Evolutionary conservation across 768 basidiomycete genomes (phyloP).

Genomic region (Exsudoporus frostii): DNA sequence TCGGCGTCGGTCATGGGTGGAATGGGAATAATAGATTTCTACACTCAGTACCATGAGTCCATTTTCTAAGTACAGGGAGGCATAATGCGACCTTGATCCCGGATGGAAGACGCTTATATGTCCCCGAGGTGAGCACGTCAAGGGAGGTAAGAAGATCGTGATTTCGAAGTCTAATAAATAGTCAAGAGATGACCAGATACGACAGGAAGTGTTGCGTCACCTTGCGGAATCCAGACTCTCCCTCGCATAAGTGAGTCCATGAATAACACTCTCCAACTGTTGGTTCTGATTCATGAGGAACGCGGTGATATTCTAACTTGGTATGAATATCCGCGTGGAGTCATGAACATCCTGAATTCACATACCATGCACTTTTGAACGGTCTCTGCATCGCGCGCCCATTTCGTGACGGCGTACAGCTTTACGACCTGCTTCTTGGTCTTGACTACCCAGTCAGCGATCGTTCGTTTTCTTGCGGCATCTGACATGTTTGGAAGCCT

Average conservation of each 20-base stretch:
- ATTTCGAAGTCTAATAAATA: conserved; percentile 68
- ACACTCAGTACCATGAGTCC: conserved; percentile 22
- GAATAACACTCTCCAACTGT: conserved; percentile 73
- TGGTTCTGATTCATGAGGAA: conserved; percentile 84
- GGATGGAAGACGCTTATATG: conserved; percentile 79
- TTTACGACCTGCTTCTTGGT: conserved; percentile 89
- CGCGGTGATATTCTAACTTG: conserved; percentile 72
- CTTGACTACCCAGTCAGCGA: conserved; percentile 89
- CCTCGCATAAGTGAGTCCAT: conserved; percentile 59
- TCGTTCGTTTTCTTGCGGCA: conserved; percentile 67
- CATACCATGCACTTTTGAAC: conserved; percentile 85
- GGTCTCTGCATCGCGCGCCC: conserved; percentile 80
- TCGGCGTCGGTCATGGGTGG: conserved; percentile 64
- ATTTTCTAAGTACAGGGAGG: conserved; percentile 12
- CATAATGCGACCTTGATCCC: conserved; percentile 61
- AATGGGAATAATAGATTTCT: conserved; percentile 72
- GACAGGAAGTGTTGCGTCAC: conserved; percentile 36
- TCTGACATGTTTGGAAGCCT: conserved; percentile 85
- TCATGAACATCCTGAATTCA: neutral
- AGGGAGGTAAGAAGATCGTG: conserved; percentile 91
- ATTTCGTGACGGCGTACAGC: conserved; percentile 81
- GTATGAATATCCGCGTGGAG: neutral
- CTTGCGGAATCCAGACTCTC: conserved; percentile 75
- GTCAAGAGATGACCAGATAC: neutral
- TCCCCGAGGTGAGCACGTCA: conserved; percentile 83